Conservation (phyloP, 805 yeast species). For the Metschnikowia cubensis region DNA sequence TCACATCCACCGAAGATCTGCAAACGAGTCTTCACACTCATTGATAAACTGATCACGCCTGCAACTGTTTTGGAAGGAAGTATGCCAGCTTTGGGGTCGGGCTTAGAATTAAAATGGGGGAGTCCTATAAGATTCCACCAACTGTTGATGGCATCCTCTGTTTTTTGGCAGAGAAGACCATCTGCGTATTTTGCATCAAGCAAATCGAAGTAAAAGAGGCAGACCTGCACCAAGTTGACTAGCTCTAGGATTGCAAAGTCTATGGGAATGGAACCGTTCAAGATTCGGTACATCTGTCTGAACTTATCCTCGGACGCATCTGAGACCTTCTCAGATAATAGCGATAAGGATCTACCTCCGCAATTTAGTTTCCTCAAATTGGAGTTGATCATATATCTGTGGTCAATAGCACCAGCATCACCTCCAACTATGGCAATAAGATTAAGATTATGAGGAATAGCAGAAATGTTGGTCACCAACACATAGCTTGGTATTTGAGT, state of each 20-base stretch:
- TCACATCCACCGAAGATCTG: constrained; percentile 35
- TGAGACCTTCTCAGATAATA: constrained; percentile 61
- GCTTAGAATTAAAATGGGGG: constrained; percentile 40
- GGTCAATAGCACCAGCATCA: constrained; percentile 47
- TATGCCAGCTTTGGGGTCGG: constrained; percentile 48
- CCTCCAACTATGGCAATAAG: constrained; percentile 69
- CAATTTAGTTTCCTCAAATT: constrained; percentile 75
- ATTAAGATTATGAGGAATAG: constrained; percentile 70
- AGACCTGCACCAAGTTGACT: constrained; percentile 68
- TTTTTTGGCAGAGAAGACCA: constrained; percentile 77
- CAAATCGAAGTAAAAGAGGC: constrained; percentile 72
- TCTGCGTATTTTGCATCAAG: constrained; percentile 70
- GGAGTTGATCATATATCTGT: constrained; percentile 65
- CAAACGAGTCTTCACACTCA: constrained; percentile 65
- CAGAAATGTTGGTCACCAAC: constrained; percentile 79
- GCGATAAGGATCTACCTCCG: constrained; percentile 77
- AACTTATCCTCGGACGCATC: constrained; percentile 81
- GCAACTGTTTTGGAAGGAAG: constrained; percentile 68
- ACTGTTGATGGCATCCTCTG: constrained; percentile 61
- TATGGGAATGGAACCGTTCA: constrained; percentile 47
- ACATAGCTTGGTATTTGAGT: constrained; percentile 34
- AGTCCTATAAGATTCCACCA: constrained; percentile 85
- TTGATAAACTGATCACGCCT: constrained; percentile 72
- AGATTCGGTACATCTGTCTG: constrained; percentile 64
- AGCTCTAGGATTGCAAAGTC: constrained; percentile 69